phyloP scores from a whole-genome alignment of 2,329 filamentous ascomycete genomes.

The Penicillium sp. region DNA sequence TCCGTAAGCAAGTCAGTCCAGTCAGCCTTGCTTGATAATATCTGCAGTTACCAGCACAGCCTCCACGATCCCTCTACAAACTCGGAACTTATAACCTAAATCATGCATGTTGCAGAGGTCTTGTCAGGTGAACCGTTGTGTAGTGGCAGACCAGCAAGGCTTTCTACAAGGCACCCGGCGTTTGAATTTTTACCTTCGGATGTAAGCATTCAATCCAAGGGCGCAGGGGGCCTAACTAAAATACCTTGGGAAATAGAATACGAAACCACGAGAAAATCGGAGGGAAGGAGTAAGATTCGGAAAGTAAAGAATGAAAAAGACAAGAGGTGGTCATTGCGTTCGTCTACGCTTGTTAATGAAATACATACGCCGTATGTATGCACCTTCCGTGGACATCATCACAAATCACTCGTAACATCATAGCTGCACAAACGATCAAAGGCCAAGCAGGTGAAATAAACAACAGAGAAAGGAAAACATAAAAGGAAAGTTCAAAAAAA shows the following conservation, averaged over 20 bases:
- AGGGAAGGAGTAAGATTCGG: too few relatives aligned
- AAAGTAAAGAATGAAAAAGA: neutral
- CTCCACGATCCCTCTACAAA: neutral
- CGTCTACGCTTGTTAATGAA: neutral
- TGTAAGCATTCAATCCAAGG: slow-evolving; percentile 1
- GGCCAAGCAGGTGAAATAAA: neutral
- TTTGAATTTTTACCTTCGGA: neutral
- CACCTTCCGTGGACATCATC: too few relatives aligned
- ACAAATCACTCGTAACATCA: too few relatives aligned
- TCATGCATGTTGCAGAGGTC: neutral
- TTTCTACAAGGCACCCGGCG: neutral
- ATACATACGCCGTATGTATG: neutral
- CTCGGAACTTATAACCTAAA: neutral
- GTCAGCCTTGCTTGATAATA: neutral
- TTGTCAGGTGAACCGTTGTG: neutral
- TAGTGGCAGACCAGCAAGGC: slow-evolving; percentile 1
- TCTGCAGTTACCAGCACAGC: neutral
- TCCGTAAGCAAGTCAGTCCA: neutral
- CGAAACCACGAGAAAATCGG: too few relatives aligned
- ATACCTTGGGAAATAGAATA: neutral
- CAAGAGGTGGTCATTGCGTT: neutral
- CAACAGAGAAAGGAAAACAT: neutral
- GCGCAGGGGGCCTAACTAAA: neutral
- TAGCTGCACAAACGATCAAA: neutral
- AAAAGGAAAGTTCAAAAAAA: neutral